These are phyloP conservation scores for Camelina sativa DNA, from an alignment of 345 rosid species.

Conservation along the genomic window DNA sequence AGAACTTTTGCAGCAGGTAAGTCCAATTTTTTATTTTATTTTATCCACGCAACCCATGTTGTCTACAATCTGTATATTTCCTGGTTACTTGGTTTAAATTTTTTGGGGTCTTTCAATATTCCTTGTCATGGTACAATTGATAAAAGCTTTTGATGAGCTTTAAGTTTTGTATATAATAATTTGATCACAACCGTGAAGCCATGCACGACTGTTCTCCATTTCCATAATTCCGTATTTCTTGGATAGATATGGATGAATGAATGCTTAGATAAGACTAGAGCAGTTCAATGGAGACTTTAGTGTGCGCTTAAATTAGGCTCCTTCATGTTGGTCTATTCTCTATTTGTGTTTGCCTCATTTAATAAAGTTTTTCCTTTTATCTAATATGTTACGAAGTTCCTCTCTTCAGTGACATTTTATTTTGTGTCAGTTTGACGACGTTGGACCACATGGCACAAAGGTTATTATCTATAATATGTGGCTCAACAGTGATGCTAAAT, in stretches of 20 bases:
- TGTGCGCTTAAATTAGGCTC: not conserved
- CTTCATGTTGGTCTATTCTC: conserved; percentile 12
- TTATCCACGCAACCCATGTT: conserved; percentile 21
- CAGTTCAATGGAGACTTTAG: conserved; percentile 16
- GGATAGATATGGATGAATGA: conserved; percentile 24
- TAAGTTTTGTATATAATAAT: not conserved
- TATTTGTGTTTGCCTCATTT: conserved; percentile 17
- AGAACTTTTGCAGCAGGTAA: conserved; percentile 91
- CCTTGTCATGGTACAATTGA: not conserved
- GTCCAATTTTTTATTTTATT: conserved; percentile 16
- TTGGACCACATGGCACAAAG: conserved; percentile 88
- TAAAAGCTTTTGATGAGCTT: conserved; percentile 22
- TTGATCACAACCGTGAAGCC: not conserved
- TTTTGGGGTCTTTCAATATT: conserved; percentile 7
- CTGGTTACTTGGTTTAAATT: conserved; percentile 6
- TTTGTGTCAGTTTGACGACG: conserved; percentile 73
- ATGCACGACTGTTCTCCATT: not conserved
- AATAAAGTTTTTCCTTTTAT: not conserved
- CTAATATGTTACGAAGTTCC: conserved; percentile 6
- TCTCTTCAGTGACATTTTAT: conserved; percentile 29
- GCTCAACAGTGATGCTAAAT: conserved; percentile 62
- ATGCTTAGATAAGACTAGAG: not conserved
- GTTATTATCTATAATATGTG: conserved; percentile 85
- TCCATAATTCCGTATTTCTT: conserved; percentile 12
- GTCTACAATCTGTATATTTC: conserved; percentile 20